A percentile compares a stretch with the other conserved stretches of the same genome.
Conservation (phyloP, 306 rosid genomes). For the Trifolium fragiferum region DNA sequence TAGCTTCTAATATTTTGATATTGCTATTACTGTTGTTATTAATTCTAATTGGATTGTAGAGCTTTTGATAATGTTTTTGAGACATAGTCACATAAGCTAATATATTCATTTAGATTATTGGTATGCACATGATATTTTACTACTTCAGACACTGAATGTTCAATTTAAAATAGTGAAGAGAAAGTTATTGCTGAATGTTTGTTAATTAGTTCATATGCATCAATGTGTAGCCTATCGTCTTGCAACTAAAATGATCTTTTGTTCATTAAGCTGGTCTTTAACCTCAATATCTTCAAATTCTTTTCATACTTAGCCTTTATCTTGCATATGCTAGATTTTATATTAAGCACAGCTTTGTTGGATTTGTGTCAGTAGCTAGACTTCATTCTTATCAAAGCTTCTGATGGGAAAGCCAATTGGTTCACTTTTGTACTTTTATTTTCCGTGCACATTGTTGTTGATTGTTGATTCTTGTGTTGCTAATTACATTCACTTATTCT, state of each 20-base stretch:
- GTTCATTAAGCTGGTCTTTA: slow-evolving; percentile 15
- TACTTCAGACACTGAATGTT: no score
- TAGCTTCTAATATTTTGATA: no score
- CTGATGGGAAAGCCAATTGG: background rate
- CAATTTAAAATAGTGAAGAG: background rate
- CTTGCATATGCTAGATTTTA: slow-evolving; percentile 13
- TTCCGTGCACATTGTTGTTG: background rate
- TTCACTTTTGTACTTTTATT: slow-evolving; percentile 9
- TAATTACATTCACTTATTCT: slow-evolving; percentile 32
- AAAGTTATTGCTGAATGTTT: background rate
- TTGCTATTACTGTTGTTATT: background rate
- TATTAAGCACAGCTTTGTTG: background rate
- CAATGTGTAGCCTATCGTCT: no score
- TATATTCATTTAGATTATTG: background rate
- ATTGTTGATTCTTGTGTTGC: slow-evolving; percentile 10
- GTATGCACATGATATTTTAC: background rate
- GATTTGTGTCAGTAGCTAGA: slow-evolving; percentile 5
- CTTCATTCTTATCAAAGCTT: slow-evolving; percentile 16
- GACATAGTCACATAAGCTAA: background rate
- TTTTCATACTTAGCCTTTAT: background rate
- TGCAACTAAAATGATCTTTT: background rate
- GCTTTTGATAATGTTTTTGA: no score
- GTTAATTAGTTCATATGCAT: no score
- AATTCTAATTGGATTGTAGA: no score
- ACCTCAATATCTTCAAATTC: slow-evolving; percentile 6